Base-by-base conservation (phyloP, 2,329 filamentous ascomycete species). In the Gaeumannomyces sp. region DNA sequence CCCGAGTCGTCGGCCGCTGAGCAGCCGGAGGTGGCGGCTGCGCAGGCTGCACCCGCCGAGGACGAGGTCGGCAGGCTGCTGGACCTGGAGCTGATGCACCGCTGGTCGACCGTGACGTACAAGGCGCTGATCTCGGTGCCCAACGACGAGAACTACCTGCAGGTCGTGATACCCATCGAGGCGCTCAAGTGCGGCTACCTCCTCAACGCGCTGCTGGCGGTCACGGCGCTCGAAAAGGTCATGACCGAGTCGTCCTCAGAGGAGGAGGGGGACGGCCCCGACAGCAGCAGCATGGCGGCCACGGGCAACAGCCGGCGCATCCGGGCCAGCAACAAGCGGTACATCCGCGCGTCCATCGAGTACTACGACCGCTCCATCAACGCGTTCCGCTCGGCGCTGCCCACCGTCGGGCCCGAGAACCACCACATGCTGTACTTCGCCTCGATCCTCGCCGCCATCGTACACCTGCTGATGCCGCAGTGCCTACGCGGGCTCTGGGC, bases 151-250 rank as follows among this genome's bases (percentile, higher is more conserved):
- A 25, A n/a, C 7, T 64, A 64, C 45, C 29, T 64, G 29, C 64
- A 64, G 64, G 57, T 56, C 7, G n/a, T 35, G 14, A 16, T 64
- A 11, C 64, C 64, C 27, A 50, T 33, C 38, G 45, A 61, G 60
- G 64, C 62, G 16, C 35, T 64, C 29, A 58, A 45, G 25, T 16
- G 28, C 33, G 62, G 61, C 16, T 59, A 14, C 57, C 64, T 65
- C 82, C 66, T 71, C 56, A 70, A 71, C 66, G 70, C 93, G 76
- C 80, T 95, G 61, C 83, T 95, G 53, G 62, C 62, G n/a, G n/a
- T 64, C 29, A 64, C 62, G 57, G 62, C 62, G 27, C 57, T 64
- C 31, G 62, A 64, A 8, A 64, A 60, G 62, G 62, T 50, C 62
- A 35, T 64, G 57, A 60, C 62, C 16, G 62, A 64, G 53, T 29